These are phyloP conservation scores for Mycena maculata DNA, from an alignment of 768 basidiomycete species.

Conservation along the genomic window DNA sequence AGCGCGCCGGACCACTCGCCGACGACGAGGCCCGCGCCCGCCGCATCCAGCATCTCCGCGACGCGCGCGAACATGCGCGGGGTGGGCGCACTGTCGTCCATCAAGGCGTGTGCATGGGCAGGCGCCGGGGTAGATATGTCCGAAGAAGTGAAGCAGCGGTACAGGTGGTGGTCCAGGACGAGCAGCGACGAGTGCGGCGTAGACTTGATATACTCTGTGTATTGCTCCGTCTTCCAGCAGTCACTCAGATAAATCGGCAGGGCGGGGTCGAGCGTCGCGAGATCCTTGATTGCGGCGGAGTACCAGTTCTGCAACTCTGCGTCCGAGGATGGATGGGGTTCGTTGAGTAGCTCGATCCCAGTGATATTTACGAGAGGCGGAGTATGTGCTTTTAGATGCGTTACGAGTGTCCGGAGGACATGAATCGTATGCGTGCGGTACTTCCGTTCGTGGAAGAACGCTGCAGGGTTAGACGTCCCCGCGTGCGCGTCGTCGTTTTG, in stretches of 20 bases:
- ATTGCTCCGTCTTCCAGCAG: slow-evolving; percentile 77
- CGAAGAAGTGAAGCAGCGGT: slow-evolving; percentile 77
- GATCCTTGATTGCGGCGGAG: slow-evolving; percentile 58
- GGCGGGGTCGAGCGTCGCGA: slow-evolving; percentile 62
- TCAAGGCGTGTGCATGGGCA: slow-evolving; percentile 64
- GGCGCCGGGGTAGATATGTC: slow-evolving; percentile 67
- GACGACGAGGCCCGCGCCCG: slow-evolving; percentile 63
- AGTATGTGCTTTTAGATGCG: slow-evolving; percentile 45
- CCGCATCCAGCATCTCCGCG: slow-evolving; percentile 47
- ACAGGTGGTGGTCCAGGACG: slow-evolving; percentile 85
- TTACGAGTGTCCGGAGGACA: slow-evolving; percentile 58
- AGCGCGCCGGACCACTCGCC: slow-evolving; percentile 87
- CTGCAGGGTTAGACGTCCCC: slow-evolving; percentile 65
- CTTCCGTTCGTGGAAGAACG: slow-evolving; percentile 59
- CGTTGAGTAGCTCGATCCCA: slow-evolving; percentile 72
- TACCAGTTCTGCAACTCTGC: slow-evolving; percentile 73
- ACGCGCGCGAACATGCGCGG: slow-evolving; percentile 52
- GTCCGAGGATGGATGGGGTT: slow-evolving; percentile 64
- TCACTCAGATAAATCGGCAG: slow-evolving; percentile 83
- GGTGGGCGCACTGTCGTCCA: slow-evolving; percentile 51
- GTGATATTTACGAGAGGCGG: slow-evolving; percentile 62
- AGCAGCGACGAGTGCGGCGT: slow-evolving; percentile 49
- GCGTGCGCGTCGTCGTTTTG: slow-evolving; percentile 78
- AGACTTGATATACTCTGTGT: slow-evolving; percentile 63
- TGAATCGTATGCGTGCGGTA: slow-evolving; percentile 61